A percentile compares a stretch with the other conserved stretches of the same genome.
These are phyloP conservation scores for Leccinum longicurvipes DNA, from an alignment of 768 basidiomycete species.

Conservation along the genomic window DNA sequence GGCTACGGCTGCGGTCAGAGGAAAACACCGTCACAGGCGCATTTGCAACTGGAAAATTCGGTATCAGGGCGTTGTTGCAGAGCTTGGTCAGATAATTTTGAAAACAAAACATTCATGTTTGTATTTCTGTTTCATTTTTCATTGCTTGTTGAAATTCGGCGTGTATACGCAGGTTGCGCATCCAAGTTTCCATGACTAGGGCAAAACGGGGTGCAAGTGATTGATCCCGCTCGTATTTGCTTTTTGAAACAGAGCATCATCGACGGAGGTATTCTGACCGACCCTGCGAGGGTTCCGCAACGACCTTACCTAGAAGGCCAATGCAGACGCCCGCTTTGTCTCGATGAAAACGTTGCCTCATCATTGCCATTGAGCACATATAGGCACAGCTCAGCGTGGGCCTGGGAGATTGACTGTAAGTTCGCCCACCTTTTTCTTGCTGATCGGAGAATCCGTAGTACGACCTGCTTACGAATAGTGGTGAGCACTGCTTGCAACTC, in stretches of 20 bases:
- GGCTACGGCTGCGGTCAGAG: slow-evolving; percentile 63
- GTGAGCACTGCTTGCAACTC: too few species aligned
- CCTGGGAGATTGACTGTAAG: slow-evolving; percentile 79
- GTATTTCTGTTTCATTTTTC: slow-evolving; percentile 2
- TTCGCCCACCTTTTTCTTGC: not conserved
- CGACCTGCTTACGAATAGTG: slow-evolving; percentile 55
- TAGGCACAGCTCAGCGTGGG: slow-evolving; percentile 70
- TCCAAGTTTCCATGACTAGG: slow-evolving; percentile 41
- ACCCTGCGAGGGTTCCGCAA: slow-evolving; percentile 26
- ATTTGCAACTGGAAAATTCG: slow-evolving; percentile 65
- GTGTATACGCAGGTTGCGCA: slow-evolving; percentile 50
- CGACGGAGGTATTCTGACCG: slow-evolving; percentile 55
- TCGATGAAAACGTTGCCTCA: not conserved
- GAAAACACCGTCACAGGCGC: slow-evolving; percentile 60
- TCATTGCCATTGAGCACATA: not conserved
- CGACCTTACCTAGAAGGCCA: slow-evolving; percentile 39
- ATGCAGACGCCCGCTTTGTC: slow-evolving; percentile 40
- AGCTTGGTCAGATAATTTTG: slow-evolving; percentile 74
- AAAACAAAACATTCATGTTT: slow-evolving; percentile 69
- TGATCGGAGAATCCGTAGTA: slow-evolving; percentile 25
- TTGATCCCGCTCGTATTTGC: not conserved
- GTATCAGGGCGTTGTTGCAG: slow-evolving; percentile 60
- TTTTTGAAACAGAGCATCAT: slow-evolving; percentile 50
- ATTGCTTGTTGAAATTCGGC: not conserved
- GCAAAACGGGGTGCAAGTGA: not conserved